A percentile compares a stretch with the other conserved stretches of the same genome.
phyloP scores from a whole-genome alignment of 2,329 filamentous ascomycete species.

The Didymella sp. region DNA sequence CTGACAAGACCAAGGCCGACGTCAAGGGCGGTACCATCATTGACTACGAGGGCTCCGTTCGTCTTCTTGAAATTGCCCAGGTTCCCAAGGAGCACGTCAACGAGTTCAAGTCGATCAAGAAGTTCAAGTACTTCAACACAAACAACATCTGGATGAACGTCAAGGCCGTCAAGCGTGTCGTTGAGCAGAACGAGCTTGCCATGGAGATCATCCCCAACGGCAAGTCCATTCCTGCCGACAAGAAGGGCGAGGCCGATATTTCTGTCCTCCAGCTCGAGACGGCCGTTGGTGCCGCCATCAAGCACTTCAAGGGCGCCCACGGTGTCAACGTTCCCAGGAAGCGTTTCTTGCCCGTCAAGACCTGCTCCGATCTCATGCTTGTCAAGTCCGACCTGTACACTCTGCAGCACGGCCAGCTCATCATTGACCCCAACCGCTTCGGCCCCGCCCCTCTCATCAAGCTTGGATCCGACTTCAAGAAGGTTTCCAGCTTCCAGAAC shows the following conservation, averaged over 20 bases:
- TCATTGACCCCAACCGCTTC: slow-evolving; percentile 96
- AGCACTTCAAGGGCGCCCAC: slow-evolving; percentile 98
- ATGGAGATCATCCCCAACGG: slow-evolving; percentile 99
- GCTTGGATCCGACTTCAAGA: slow-evolving; percentile 99
- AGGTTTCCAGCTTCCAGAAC: slow-evolving; percentile 96
- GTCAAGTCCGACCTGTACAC: slow-evolving; percentile 99
- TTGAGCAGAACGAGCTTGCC: slow-evolving; percentile 96
- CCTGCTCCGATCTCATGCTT: slow-evolving; percentile 98
- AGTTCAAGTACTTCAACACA: slow-evolving; percentile 99
- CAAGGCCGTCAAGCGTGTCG: slow-evolving; percentile 95
- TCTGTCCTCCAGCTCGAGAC: slow-evolving; percentile 99
- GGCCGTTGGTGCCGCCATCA: slow-evolving; percentile 96
- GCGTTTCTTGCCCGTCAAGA: slow-evolving; percentile 99
- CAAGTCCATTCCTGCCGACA: slow-evolving; percentile 97
- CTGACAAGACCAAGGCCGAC: slow-evolving; percentile 99
- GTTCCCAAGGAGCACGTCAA: slow-evolving; percentile 99
- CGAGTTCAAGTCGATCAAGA: slow-evolving; percentile 99
- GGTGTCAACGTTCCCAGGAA: slow-evolving; percentile 98
- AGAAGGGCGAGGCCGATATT: slow-evolving; percentile 99
- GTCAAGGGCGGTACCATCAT: slow-evolving; percentile 99
- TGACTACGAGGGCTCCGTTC: slow-evolving; percentile 96
- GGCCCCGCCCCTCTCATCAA: slow-evolving; percentile 98
- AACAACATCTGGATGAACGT: slow-evolving; percentile 99
- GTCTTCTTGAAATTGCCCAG: slow-evolving; percentile 97
- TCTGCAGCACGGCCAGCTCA: slow-evolving; percentile 95